Evolutionary conservation across 306 rosid species (phyloP).

Genomic region (Trifolium subterraneum): DNA sequence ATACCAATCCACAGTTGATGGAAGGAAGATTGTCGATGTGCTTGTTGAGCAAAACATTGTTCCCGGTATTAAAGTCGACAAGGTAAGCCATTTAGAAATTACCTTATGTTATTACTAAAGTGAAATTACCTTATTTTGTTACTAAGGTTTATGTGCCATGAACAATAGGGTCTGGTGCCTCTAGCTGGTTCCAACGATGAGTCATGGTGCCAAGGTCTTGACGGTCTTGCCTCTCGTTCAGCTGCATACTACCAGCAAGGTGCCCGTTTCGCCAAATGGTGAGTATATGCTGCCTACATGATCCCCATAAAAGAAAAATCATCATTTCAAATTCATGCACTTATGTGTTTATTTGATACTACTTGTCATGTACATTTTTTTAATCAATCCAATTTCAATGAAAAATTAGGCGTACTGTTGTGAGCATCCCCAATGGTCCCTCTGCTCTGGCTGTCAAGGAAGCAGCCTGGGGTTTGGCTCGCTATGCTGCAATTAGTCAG

Average conservation of each 20-base stretch:
- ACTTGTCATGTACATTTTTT: not conserved
- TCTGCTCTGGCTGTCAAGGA: slow-evolving; percentile 82
- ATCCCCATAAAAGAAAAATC: not conserved
- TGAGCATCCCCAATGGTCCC: slow-evolving; percentile 25
- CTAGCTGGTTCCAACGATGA: slow-evolving; percentile 77
- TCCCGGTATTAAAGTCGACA: slow-evolving; percentile 88
- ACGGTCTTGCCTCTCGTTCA: slow-evolving; percentile 85
- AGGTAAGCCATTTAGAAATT: slow-evolving; percentile 50
- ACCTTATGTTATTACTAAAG: not conserved
- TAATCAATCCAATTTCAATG: not conserved
- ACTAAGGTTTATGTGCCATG: not conserved
- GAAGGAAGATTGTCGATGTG: slow-evolving; percentile 76
- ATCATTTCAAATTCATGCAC: not conserved
- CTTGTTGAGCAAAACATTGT: slow-evolving; percentile 68
- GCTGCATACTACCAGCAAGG: slow-evolving; percentile 95
- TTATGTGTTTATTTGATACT: not conserved
- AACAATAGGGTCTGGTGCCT: slow-evolving; percentile 69
- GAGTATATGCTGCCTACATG: not conserved
- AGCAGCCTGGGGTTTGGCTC: slow-evolving; percentile 80
- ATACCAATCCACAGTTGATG: slow-evolving; percentile 79
- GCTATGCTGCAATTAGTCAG: slow-evolving; percentile 93
- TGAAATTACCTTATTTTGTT: not conserved
- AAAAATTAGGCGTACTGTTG: slow-evolving; percentile 20
- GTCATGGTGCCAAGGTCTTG: slow-evolving; percentile 98
- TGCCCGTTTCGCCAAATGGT: slow-evolving; percentile 90